A percentile compares a stretch with the other conserved stretches of the same genome.
These are phyloP conservation scores for Paraconiothyrium brasiliense DNA, from an alignment of 2,329 filamentous ascomycete genomes.

Conservation along the genomic window DNA sequence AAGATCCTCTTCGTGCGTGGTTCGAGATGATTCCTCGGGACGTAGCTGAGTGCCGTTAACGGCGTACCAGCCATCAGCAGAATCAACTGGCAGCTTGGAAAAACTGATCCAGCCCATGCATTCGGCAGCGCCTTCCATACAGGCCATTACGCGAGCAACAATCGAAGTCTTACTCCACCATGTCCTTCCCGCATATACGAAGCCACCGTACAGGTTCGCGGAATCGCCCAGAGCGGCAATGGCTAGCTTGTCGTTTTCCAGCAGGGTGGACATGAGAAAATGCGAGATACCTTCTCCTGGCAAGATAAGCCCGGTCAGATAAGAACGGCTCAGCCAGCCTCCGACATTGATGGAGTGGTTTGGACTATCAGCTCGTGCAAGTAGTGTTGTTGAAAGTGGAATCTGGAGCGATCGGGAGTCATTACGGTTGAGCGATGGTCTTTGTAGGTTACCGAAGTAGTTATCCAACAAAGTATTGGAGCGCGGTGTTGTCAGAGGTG, in stretches of 20 bases:
- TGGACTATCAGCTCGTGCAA: conserved; percentile 26
- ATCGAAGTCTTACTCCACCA: conserved; percentile 68
- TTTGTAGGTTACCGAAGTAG: conserved; percentile 47
- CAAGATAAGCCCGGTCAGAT: conserved; percentile 63
- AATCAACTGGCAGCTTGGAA: conserved; percentile 51
- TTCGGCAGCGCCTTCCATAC: conserved; percentile 55
- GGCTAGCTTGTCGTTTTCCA: conserved; percentile 64
- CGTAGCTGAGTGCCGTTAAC: conserved; percentile 49
- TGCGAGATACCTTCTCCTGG: conserved; percentile 64
- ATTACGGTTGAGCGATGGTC: conserved; percentile 36
- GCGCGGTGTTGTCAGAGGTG: conserved; percentile 50
- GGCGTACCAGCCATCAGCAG: conserved; percentile 61
- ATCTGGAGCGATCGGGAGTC: conserved; percentile 43
- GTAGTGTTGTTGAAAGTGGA: conserved; percentile 37
- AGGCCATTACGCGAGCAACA: conserved; percentile 63
- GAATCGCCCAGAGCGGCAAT: conserved; percentile 59
- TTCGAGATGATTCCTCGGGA: conserved; percentile 50
- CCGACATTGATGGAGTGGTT: conserved; percentile 47
- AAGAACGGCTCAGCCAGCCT: conserved; percentile 66
- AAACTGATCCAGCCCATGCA: conserved; percentile 66
- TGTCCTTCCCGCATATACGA: conserved; percentile 59
- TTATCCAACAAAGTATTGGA: conserved; percentile 40
- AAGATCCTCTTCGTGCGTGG: conserved; percentile 41
- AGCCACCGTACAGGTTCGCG: conserved; percentile 64
- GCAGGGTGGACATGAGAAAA: conserved; percentile 63